A percentile compares a stretch with the other conserved stretches of the same genome.
phyloP scores from a whole-genome alignment of 2,329 filamentous ascomycete genomes.

The Arachnomyces sp. region DNA sequence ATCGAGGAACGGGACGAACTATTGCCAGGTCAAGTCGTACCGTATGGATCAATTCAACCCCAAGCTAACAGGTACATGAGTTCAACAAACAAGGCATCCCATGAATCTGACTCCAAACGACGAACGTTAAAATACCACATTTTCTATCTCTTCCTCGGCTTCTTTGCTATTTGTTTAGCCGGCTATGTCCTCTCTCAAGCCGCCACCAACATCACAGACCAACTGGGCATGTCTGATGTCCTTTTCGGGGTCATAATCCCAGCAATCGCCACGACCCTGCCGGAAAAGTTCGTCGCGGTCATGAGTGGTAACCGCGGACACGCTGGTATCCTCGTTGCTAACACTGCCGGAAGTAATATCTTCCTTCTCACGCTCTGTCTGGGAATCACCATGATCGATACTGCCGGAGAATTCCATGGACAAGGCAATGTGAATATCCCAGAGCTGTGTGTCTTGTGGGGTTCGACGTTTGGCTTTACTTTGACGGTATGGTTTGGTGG shows the following conservation, averaged over 20 bases:
- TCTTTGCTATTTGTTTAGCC: constrained; percentile 38
- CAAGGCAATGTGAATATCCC: too few relatives aligned
- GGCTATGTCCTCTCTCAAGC: constrained; percentile 44
- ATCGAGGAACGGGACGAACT: background rate
- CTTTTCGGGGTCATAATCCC: constrained; percentile 43
- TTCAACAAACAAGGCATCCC: constrained; percentile 8
- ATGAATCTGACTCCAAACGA: too few relatives aligned
- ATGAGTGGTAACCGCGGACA: constrained; percentile 41
- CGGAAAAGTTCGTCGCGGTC: constrained; percentile 46
- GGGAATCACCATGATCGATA: constrained; percentile 38
- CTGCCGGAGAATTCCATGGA: too few relatives aligned
- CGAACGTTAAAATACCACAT: constrained; percentile 32
- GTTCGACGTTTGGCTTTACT: too few relatives aligned
- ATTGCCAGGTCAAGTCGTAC: too few relatives aligned
- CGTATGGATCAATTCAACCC: too few relatives aligned
- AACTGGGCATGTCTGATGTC: constrained; percentile 37
- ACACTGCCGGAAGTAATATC: constrained; percentile 47
- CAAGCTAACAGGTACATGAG: constrained; percentile 11
- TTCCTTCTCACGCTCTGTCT: constrained; percentile 48
- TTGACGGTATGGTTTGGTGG: too few relatives aligned
- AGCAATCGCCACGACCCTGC: constrained; percentile 46
- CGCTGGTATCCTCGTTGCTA: constrained; percentile 44
- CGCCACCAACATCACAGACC: constrained; percentile 33
- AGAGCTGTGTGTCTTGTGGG: too few relatives aligned
- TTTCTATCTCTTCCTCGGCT: constrained; percentile 36